Conservation (phyloP, 148 eudicot species). For the Dianthus caryophyllus region DNA sequence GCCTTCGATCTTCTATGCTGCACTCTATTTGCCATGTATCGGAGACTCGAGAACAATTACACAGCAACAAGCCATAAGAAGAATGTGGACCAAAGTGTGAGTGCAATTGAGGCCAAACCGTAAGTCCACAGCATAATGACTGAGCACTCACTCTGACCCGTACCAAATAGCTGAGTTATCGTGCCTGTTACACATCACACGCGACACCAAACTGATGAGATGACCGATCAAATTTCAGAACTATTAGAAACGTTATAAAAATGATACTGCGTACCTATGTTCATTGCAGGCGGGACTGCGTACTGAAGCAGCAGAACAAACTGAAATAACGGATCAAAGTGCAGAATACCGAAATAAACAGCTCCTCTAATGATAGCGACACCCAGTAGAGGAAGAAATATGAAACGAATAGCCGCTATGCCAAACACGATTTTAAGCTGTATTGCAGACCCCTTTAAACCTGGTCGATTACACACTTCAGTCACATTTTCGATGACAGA, state of each 20-base stretch:
- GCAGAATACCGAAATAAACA: conserved; percentile 38
- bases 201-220: neutral
- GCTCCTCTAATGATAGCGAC: conserved; percentile 52
- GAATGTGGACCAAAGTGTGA: conserved; percentile 37
- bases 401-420: conserved; percentile 45
- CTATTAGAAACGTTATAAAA: neutral
- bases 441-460: conserved; percentile 52
- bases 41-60: neutral
- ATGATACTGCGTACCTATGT: conserved; percentile 44
- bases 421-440: conserved; percentile 42
- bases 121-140: conserved; percentile 40
- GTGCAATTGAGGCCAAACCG: conserved; percentile 27
- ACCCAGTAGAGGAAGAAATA: conserved; percentile 60
- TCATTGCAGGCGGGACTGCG: conserved; percentile 96
- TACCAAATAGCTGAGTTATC: conserved; percentile 36
- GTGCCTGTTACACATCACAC: conserved; percentile 25
- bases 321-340: conserved; percentile 55
- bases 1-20: neutral
- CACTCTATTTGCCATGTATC: too few species aligned
- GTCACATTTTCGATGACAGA: conserved; percentile 10
- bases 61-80: conserved; percentile 32
- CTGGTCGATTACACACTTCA: conserved; percentile 21
- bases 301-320: conserved; percentile 80
- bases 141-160: conserved; percentile 36
- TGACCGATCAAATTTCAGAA: too few species aligned